These are phyloP conservation scores for Cordyceps tenuipes DNA, from an alignment of 2,329 filamentous ascomycete genomes.

Conservation along the genomic window DNA sequence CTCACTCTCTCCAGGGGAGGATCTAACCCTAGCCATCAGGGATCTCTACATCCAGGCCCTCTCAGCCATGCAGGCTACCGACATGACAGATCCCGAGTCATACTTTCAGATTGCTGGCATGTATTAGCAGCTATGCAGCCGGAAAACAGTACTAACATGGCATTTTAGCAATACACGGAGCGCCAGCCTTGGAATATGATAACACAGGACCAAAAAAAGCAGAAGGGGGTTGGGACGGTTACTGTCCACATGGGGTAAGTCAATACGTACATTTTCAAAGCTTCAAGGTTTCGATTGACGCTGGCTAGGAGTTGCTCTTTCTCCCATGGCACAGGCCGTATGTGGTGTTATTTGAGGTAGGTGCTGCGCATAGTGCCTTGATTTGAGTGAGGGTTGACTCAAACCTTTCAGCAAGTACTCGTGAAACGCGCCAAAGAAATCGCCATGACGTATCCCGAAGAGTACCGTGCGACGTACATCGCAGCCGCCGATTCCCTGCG, in stretches of 20 bases:
- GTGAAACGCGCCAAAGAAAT: constrained; percentile 37
- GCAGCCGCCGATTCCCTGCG: constrained; percentile 39
- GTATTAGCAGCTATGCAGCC: neutral
- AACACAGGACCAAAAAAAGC: constrained; percentile 24
- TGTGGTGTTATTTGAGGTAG: constrained; percentile 45
- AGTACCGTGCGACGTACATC: constrained; percentile 28
- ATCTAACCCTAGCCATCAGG: constrained; percentile 24
- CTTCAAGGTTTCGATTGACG: neutral
- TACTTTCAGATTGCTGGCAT: constrained; percentile 43
- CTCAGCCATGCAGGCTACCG: constrained; percentile 31
- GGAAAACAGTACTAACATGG: neutral
- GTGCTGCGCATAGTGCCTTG: constrained; percentile 12
- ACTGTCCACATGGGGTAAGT: constrained; percentile 39
- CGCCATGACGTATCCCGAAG: constrained; percentile 34
- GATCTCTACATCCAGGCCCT: constrained; percentile 43
- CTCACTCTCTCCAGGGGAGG: neutral
- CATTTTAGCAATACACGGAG: constrained; percentile 30
- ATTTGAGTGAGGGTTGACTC: constrained; percentile 2
- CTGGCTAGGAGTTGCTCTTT: constrained; percentile 38
- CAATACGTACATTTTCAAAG: neutral
- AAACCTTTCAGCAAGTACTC: constrained; percentile 39
- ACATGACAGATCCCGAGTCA: constrained; percentile 35
- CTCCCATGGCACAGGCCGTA: constrained; percentile 50
- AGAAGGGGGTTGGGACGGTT: constrained; percentile 28
- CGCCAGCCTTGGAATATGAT: constrained; percentile 36